phyloP scores from a whole-genome alignment of 148 eudicot genomes.

The Rhododendron molle region DNA sequence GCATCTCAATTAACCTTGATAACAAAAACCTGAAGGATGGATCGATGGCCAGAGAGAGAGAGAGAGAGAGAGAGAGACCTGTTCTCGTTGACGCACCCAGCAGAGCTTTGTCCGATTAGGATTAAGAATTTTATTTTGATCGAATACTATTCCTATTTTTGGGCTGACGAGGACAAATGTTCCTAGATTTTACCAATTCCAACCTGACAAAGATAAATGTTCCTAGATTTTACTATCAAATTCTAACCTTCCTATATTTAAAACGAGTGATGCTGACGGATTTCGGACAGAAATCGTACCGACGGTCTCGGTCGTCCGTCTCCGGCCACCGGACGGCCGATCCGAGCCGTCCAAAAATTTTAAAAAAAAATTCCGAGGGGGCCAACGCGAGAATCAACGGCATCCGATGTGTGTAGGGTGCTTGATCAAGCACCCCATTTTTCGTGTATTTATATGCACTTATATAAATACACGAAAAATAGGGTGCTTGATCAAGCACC shows the following conservation, averaged over 20 bases:
- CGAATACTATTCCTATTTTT: neutral
- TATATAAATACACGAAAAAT: no score
- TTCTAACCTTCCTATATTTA: neutral
- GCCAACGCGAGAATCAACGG: no score
- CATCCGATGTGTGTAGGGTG: no score
- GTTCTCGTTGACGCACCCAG: neutral
- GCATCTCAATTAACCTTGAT: neutral
- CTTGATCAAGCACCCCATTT: no score
- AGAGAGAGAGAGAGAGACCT: neutral
- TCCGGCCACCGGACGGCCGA: no score
- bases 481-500: no score
- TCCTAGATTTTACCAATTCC: neutral
- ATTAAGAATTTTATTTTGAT: neutral
- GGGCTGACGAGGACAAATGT: neutral
- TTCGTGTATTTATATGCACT: no score
- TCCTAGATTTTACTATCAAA: neutral
- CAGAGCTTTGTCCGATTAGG: neutral
- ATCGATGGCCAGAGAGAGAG: neutral
- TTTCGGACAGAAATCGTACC: no score
- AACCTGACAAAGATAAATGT: neutral
- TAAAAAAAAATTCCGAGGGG: no score
- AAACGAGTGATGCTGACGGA: no score
- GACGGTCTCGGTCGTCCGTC: no score
- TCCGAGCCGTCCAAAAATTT: no score
- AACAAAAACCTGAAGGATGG: neutral